Base-by-base conservation (phyloP, 768 basidiomycete genomes). In the Mrakia frigida region DNA sequence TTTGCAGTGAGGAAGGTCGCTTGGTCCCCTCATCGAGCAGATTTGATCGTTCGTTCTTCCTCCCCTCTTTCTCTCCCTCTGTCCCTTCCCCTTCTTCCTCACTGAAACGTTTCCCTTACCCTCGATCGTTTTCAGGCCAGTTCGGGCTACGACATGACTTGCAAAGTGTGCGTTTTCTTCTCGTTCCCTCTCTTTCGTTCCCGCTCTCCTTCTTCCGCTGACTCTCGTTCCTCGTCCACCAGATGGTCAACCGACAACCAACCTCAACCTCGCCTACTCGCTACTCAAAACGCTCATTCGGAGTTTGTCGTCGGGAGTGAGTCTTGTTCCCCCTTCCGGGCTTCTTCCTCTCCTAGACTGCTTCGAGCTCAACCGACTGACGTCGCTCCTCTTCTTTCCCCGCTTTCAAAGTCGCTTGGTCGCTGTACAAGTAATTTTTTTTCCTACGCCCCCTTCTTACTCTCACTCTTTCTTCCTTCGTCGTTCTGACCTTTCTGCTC, bases 81-180 rank as follows among this genome's bases (percentile, higher is more conserved):
- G 2, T 52, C 1, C 23, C 65, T 7, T 43, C 74, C 11, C 33
- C 28, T 1, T 70, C 76, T 1, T 70, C 76, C 0, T 43, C 69
- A 35, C 14, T 52, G 39, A 63, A 37, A 28, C 65, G 1, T 6
- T 79, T 35, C 78, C 75, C 77, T 79, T 77, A 1, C 83, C 84
- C 7, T 21, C 75, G 4, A 75, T 81, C 61, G 43, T 82, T 6
- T 72, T 21, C 46, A 86, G 33, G 85, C 85, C 13, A 88, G 87
- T 46, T 87, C 88, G 53, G 90, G 91, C 80, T 95, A 98, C 84
- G 96, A 98, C 82, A 98, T 98, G 96, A 94, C 94, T 1, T 93
- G 91, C 83, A 87, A 93, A 82, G 87, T 95, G 91, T 97, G 86
- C 82, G 90, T 87, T 41, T 16, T 80, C 1, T 23, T 13, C 31